A percentile compares a stretch with the other conserved stretches of the same genome.
These are phyloP conservation scores for Keithomyces neogunnii DNA, from an alignment of 2,329 filamentous ascomycete species.

Conservation along the genomic window DNA sequence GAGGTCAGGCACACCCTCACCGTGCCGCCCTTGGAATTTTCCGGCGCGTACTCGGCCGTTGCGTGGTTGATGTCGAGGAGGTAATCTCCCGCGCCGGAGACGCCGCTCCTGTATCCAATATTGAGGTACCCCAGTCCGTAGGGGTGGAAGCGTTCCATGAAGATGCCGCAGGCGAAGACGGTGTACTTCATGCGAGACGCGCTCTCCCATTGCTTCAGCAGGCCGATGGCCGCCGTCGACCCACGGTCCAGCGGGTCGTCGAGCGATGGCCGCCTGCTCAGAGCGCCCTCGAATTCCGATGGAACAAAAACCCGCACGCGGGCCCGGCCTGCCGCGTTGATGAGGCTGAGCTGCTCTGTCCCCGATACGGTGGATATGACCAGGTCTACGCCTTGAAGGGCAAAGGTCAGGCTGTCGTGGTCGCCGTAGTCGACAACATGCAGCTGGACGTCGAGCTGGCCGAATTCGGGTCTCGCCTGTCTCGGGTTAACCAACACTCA, in stretches of 20 bases:
- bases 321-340: conserved; percentile 58
- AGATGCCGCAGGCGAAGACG: conserved; percentile 63
- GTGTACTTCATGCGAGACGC: conserved; percentile 54
- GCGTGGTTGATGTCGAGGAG: conserved; percentile 52
- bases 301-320: conserved; percentile 63
- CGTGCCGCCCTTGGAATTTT: conserved; percentile 37
- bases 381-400: conserved; percentile 63
- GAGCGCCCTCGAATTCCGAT: conserved; percentile 64
- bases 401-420: conserved; percentile 49
- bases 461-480: conserved; percentile 46
- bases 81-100: conserved; percentile 53
- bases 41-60: conserved; percentile 52
- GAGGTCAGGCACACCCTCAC: conserved; percentile 60
- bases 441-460: conserved; percentile 53
- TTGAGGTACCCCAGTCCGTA: conserved; percentile 52
- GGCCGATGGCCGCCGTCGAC: conserved; percentile 45
- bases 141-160: conserved; percentile 68
- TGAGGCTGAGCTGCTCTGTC: conserved; percentile 58
- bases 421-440: conserved; percentile 60
- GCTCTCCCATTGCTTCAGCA: conserved; percentile 45
- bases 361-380: conserved; percentile 68
- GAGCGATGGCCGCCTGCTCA: conserved; percentile 40
- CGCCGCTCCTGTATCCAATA: conserved; percentile 49
- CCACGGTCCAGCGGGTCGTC: conserved; percentile 55
- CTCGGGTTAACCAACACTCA: conserved; percentile 11